phyloP scores from a whole-genome alignment of 2,329 filamentous ascomycete genomes.

The Sphaerulina vaccinii region DNA sequence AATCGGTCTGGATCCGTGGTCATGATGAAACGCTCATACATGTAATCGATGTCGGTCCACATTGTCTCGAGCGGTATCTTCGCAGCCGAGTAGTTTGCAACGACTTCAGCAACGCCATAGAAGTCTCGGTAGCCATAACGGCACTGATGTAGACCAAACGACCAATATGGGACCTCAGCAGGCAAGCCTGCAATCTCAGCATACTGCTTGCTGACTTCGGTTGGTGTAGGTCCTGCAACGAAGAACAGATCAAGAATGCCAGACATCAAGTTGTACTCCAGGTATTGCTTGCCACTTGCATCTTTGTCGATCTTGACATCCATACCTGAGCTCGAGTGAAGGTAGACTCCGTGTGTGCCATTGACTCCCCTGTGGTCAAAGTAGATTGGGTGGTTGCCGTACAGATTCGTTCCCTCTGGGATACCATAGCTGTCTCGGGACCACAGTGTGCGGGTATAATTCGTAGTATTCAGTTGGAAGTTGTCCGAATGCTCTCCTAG shows the following conservation, averaged over 20 bases:
- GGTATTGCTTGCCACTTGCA: constrained; percentile 58
- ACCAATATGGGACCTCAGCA: constrained; percentile 53
- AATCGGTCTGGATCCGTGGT: constrained; percentile 65
- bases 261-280: constrained; percentile 77
- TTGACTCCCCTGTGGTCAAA: constrained; percentile 62
- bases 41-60: constrained; percentile 57
- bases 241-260: constrained; percentile 68
- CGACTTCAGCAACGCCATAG: constrained; percentile 63
- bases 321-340: constrained; percentile 71
- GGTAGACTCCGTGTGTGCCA: constrained; percentile 64
- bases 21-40: constrained; percentile 55
- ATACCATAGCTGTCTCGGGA: constrained; percentile 64
- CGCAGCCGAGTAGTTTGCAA: constrained; percentile 63
- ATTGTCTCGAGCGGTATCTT: constrained; percentile 68
- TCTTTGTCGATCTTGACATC: constrained; percentile 68
- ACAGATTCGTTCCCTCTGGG: constrained; percentile 64
- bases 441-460: constrained; percentile 70
- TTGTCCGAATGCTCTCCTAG: constrained; percentile 72
- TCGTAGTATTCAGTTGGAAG: constrained; percentile 57
- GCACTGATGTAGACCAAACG: constrained; percentile 53
- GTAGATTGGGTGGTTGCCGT: constrained; percentile 72
- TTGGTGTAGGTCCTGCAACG: constrained; percentile 47
- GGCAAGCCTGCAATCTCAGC: constrained; percentile 48
- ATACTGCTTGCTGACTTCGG: constrained; percentile 50
- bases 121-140: constrained; percentile 45